These are phyloP conservation scores for Flaveria brownii DNA, from an alignment of 129 eudicot species.

Conservation along the genomic window DNA sequence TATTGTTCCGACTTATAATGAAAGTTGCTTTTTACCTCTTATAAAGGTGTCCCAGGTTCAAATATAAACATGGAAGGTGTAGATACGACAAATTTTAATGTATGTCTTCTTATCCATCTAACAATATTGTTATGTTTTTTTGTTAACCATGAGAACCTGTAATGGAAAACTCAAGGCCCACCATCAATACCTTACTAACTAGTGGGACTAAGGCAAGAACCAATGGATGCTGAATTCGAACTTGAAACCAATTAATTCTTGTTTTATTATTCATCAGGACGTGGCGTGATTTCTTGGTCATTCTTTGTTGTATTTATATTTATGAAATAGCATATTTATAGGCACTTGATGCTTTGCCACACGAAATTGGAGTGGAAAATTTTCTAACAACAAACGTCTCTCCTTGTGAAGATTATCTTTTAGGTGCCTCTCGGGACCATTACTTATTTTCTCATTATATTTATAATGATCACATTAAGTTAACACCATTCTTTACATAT, in stretches of 20 bases:
- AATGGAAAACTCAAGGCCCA: too few relatives aligned
- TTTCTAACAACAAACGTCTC: slow-evolving; percentile 40
- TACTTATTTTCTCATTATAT: background rate
- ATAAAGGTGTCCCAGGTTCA: slow-evolving; percentile 37
- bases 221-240: too few relatives aligned
- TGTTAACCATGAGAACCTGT: too few relatives aligned
- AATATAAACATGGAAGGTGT: slow-evolving; percentile 33
- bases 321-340: slow-evolving; percentile 34
- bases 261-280: background rate
- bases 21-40: slow-evolving; percentile 26
- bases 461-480: slow-evolving; percentile 1
- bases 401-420: slow-evolving; percentile 64
- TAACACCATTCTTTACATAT: background rate
- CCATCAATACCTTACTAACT: too few relatives aligned
- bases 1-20: slow-evolving; percentile 1
- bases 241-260: background rate
- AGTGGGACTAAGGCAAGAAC: too few relatives aligned
- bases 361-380: slow-evolving; percentile 47
- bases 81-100: slow-evolving; percentile 39
- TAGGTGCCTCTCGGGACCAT: slow-evolving; percentile 46
- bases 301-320: slow-evolving; percentile 24
- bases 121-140: background rate
- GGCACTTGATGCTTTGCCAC: slow-evolving; percentile 60
- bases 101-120: slow-evolving; percentile 31
- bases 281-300: background rate